These are phyloP conservation scores for Amniculicola lignicola DNA, from an alignment of 495 filamentous ascomycete genomes.

Conservation along the genomic window DNA sequence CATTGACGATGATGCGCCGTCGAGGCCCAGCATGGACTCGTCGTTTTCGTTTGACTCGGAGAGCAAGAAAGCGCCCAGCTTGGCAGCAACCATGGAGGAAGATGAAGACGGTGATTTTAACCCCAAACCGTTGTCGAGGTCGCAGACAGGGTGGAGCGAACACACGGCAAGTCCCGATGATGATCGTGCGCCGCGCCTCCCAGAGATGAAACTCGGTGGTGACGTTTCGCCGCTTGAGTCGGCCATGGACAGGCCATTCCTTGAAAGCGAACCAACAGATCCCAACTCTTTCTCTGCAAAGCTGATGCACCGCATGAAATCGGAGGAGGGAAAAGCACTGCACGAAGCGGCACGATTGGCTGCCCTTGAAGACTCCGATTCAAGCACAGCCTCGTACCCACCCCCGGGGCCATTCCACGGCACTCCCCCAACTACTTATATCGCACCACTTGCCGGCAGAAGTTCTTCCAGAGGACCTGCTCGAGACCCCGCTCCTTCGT, in stretches of 20 bases:
- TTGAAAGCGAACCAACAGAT: conserved; percentile 25
- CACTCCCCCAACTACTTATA: conserved; percentile 5
- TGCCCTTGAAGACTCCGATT: conserved; percentile 11
- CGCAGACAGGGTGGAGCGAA: conserved; percentile 27
- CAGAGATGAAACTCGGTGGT: conserved; percentile 11
- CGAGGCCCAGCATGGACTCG: conserved; percentile 30
- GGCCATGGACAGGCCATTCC: conserved; percentile 18
- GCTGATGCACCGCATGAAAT: conserved; percentile 67
- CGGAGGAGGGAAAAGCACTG: conserved; percentile 68
- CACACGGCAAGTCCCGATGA: conserved; percentile 9
- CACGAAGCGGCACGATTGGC: conserved; percentile 36
- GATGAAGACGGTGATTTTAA: conserved; percentile 30
- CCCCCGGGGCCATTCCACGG: conserved; percentile 12
- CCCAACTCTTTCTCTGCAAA: conserved; percentile 50
- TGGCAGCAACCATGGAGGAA: conserved; percentile 18
- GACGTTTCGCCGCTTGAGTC: conserved; percentile 26
- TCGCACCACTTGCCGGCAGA: conserved; percentile 1
- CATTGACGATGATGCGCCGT: conserved; percentile 12
- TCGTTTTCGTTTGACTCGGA: conserved; percentile 26
- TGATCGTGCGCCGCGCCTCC: conserved; percentile 5
- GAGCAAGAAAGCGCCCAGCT: conserved; percentile 5
- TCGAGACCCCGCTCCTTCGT: conserved; percentile 7
- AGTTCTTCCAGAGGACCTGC: conserved; percentile 10
- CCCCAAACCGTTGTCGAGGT: conserved; percentile 21
- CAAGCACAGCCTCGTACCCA: conserved; percentile 19